Conservation (phyloP, 345 rosid species). For the Xanthoceras sorbifolium region DNA sequence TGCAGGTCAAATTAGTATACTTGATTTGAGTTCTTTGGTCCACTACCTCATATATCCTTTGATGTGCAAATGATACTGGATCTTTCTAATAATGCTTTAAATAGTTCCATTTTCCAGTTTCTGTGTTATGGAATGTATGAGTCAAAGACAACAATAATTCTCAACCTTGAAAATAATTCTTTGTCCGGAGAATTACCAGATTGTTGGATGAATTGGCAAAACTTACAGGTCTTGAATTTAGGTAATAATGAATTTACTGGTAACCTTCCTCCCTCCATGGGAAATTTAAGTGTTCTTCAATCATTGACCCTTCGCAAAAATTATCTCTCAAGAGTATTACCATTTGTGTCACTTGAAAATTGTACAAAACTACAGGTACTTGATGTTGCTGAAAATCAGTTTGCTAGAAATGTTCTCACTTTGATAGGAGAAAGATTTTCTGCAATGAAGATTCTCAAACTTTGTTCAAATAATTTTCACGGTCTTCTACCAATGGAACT, state of each 20-base stretch:
- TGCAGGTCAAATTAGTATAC: neutral
- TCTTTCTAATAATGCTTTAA: constrained; percentile 25
- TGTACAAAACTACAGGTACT: neutral
- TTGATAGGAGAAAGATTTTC: constrained; percentile 18
- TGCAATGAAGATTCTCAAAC: neutral
- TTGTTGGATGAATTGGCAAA: constrained; percentile 29
- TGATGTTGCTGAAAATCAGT: constrained; percentile 5
- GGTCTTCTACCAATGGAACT: constrained; percentile 23
- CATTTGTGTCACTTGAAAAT: neutral
- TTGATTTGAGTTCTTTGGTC: constrained; percentile 29
- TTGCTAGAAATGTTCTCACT: constrained; percentile 1
- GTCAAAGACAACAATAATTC: neutral
- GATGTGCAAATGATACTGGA: neutral
- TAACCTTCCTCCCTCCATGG: constrained; percentile 25
- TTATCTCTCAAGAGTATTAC: neutral
- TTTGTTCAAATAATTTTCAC: constrained; percentile 19
- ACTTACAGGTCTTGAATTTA: constrained; percentile 11
- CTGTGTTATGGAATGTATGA: constrained; percentile 15
- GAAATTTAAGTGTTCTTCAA: constrained; percentile 14
- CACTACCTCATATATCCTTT: constrained; percentile 17
- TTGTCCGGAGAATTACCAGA: constrained; percentile 27
- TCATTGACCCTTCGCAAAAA: constrained; percentile 17
- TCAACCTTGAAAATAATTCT: neutral
- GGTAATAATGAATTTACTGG: constrained; percentile 20
- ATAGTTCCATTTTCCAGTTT: constrained; percentile 22